phyloP scores from a whole-genome alignment of 805 yeast genomes.

The Helenozyma baotianmanensis region DNA sequence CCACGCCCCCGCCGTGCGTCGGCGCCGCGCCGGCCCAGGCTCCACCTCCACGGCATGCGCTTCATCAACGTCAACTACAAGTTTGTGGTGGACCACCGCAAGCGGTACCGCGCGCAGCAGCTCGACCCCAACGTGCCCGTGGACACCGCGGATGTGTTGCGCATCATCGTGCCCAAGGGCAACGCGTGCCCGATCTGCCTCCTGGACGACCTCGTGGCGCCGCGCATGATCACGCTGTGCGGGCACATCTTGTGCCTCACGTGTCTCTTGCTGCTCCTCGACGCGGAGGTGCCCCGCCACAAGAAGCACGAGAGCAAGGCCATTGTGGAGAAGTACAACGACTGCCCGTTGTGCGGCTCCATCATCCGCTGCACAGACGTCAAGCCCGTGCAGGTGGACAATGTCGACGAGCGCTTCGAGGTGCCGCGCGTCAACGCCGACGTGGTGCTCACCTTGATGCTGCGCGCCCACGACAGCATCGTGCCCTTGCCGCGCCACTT shows the following conservation, averaged over 20 bases:
- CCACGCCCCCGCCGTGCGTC: slow-evolving; percentile 6
- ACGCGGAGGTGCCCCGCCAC: slow-evolving; percentile 42
- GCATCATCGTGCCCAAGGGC: slow-evolving; percentile 72
- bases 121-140: slow-evolving; percentile 75
- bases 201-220: slow-evolving; percentile 79
- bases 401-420: slow-evolving; percentile 51
- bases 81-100: slow-evolving; percentile 68
- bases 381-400: slow-evolving; percentile 56
- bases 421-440: slow-evolving; percentile 55
- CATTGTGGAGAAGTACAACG: slow-evolving; percentile 47
- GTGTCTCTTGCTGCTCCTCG: slow-evolving; percentile 71
- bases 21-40: slow-evolving; percentile 13
- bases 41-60: slow-evolving; percentile 57
- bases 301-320: slow-evolving; percentile 33
- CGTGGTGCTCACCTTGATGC: slow-evolving; percentile 61
- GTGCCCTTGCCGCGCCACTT: slow-evolving; percentile 47
- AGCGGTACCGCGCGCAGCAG: slow-evolving; percentile 52
- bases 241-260: slow-evolving; percentile 89
- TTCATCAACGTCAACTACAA: slow-evolving; percentile 81
- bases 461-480: slow-evolving; percentile 35
- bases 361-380: slow-evolving; percentile 48
- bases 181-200: slow-evolving; percentile 91
- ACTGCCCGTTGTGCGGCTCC: slow-evolving; percentile 79
- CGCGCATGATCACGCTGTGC: slow-evolving; percentile 85
- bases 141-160: slow-evolving; percentile 52